Conservation (phyloP, 2,329 filamentous ascomycete genomes). For the Colletotrichum tropicale region DNA sequence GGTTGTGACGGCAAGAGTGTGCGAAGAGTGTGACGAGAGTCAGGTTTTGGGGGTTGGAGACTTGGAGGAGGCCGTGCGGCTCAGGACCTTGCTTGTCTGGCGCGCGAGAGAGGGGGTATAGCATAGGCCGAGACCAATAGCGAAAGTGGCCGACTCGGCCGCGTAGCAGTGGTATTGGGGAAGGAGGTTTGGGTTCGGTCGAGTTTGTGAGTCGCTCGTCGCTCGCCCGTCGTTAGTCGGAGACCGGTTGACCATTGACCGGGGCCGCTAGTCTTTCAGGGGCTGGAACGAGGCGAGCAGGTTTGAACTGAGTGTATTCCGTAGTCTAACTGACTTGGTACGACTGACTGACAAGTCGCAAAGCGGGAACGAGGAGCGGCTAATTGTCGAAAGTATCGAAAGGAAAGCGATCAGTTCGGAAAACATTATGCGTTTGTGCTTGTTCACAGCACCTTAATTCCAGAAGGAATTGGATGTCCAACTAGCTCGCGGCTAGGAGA, state of each 20-base stretch:
- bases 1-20: conserved; percentile 4
- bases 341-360: background rate
- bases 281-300: background rate
- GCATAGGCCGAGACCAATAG: background rate
- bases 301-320: background rate
- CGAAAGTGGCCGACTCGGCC: background rate
- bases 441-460: background rate
- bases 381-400: background rate
- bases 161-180: background rate
- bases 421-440: background rate
- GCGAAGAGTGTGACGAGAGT: conserved; percentile 2
- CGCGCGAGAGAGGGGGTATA: background rate
- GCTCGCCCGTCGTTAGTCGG: background rate
- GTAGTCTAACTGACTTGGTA: background rate
- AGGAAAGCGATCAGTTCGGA: background rate
- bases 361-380: background rate
- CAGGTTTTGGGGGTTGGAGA: conserved; percentile 1
- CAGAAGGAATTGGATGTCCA: background rate
- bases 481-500: background rate
- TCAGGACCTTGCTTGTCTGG: background rate
- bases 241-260: background rate
- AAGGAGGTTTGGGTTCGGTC: background rate
- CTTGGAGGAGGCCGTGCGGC: background rate
- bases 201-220: background rate
- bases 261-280: background rate